phyloP scores from a whole-genome alignment of 164 flowering plant genomes.

The Umbilicus rupestris region DNA sequence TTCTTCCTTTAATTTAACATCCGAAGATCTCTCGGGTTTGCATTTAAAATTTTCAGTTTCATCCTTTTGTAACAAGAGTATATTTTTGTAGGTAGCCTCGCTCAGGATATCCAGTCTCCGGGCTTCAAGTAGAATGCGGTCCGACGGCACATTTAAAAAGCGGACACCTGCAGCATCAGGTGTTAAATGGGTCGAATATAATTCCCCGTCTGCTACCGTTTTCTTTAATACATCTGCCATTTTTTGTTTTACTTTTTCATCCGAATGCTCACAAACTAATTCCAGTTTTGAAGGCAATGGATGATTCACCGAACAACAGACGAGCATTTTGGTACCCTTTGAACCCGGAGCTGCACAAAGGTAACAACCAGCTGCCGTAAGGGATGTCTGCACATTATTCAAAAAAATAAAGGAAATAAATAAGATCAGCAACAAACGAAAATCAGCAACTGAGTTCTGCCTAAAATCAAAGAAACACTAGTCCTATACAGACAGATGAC shows the following conservation, averaged over 20 bases:
- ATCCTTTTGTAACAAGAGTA: constrained; percentile 41
- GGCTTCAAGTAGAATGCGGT: constrained; percentile 52
- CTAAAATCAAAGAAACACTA: not conserved
- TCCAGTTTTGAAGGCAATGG: constrained; percentile 34
- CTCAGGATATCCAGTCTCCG: constrained; percentile 44
- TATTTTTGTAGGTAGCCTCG: constrained; percentile 38
- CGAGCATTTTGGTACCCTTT: constrained; percentile 60
- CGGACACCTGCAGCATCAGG: constrained; percentile 37
- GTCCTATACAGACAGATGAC: not conserved
- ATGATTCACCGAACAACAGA: constrained; percentile 55
- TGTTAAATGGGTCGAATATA: constrained; percentile 22
- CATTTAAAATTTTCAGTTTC: constrained; percentile 45
- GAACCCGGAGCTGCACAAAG: constrained; percentile 87
- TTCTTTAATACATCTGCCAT: constrained; percentile 33
- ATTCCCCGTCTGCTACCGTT: constrained; percentile 38
- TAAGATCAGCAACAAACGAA: not conserved
- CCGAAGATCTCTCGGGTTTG: constrained; percentile 20
- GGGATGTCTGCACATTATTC: constrained; percentile 45
- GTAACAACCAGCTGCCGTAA: constrained; percentile 90
- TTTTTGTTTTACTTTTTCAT: constrained; percentile 14
- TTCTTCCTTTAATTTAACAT: constrained; percentile 20
- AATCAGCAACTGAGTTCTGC: not conserved
- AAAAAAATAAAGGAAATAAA: constrained; percentile 12
- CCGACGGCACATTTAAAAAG: constrained; percentile 41
- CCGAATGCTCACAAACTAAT: constrained; percentile 13